Evolutionary conservation across 2,329 filamentous ascomycete genomes (phyloP), one percentile per base, ranked within the genome.

Genomic region (Pestalotiopsis sp.): DNA sequence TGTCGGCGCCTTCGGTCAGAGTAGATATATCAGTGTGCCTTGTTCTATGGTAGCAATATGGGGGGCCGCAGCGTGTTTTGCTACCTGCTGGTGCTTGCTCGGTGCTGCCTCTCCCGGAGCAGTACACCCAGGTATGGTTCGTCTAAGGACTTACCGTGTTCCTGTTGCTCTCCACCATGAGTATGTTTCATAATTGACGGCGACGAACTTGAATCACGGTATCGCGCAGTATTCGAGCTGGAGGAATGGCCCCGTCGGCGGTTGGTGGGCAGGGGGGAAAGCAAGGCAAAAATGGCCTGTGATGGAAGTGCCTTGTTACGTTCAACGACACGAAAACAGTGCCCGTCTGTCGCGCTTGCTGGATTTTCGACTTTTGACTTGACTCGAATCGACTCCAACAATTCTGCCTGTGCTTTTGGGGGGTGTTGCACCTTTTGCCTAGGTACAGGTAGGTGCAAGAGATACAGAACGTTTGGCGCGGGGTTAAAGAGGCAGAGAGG

Each of bases 131-230:
- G 9, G 20, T n/a, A 45, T 58, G 20, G 31, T 14, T 66, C 45
- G 17, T 36, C 38, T 31, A 27, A 20, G 17, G 41, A 75, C 77
- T 78, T 77, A 84, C 83, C 82, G 79, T 80, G 78, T 78, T 84
- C 81, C 75, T 77, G 77, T 49, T 64, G 64, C 71, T 78, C 76
- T 76, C 77, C 78, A 75, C 78, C 80, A 81, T 82, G 76, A 76
- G 78, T 80, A 74, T 80, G 79, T 77, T 80, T 81, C 83, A 85
- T 85, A 80, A 76, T 83, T 82, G 78, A 75, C 73, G 68, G 69
- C 66, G 60, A 56, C 23, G 20, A 36, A 31, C 58, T 52, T 62
- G 41, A 36, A 58, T 56, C 52, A 66, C 64, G 36, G 38, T 41
- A 56, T 52, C 45, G 63, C 25, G 31, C 63, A 49, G 23, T 45